Evolutionary conservation across 208 protist species (phyloP).

Genomic region (Trypanosoma vivax): DNA sequence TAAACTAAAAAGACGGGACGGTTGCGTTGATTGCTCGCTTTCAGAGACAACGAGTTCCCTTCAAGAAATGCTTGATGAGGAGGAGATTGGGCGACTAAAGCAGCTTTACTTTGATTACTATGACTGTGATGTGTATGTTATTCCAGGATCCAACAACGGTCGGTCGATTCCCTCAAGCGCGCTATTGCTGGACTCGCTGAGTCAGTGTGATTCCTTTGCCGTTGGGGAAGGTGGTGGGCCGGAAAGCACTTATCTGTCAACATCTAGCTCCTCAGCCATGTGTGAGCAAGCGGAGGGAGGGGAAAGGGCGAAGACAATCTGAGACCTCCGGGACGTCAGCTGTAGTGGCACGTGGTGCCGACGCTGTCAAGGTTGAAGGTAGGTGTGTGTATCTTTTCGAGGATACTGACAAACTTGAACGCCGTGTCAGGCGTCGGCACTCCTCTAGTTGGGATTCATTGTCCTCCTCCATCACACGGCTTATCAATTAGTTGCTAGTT

Average conservation of each 20-base stretch:
- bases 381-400: too few species aligned
- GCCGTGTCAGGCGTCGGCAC: not conserved
- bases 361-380: too few species aligned
- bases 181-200: constrained; percentile 16
- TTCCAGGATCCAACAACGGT: constrained; percentile 14
- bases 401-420: too few species aligned
- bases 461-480: not conserved
- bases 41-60: constrained; percentile 27
- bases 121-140: constrained; percentile 65
- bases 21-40: constrained; percentile 9
- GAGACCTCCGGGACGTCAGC: too few species aligned
- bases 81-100: constrained; percentile 59
- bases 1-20: not conserved
- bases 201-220: constrained; percentile 18
- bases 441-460: not conserved
- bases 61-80: constrained; percentile 54
- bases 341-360: too few species aligned
- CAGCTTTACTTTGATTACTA: constrained; percentile 90
- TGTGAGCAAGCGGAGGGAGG: not conserved
- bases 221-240: constrained; percentile 2
- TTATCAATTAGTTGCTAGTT: too few species aligned
- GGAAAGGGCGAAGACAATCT: not conserved
- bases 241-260: constrained; percentile 4
- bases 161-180: constrained; percentile 16
- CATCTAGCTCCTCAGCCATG: not conserved